A percentile compares a stretch with the other conserved stretches of the same genome.
Evolutionary conservation across 106 monocot genomes (phyloP).

Genomic region (Dioscorea dumetorum): DNA sequence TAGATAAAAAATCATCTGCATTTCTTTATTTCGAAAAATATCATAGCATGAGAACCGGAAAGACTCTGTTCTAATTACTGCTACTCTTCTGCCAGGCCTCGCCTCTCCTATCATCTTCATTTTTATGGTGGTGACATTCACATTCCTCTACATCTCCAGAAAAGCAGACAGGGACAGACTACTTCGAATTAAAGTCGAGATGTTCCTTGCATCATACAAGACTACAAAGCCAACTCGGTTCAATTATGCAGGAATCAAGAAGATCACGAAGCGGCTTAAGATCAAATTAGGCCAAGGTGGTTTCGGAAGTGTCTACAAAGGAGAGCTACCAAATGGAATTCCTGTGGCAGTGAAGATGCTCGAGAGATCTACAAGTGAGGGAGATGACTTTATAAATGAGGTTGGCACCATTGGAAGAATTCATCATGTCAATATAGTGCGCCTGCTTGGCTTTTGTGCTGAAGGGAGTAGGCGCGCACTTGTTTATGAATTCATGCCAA

Average conservation of each 20-base stretch:
- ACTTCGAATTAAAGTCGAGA: not conserved
- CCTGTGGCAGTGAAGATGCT: conserved; percentile 18
- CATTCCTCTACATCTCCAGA: not conserved
- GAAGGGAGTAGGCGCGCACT: conserved; percentile 9
- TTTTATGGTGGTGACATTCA: not conserved
- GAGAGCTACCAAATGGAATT: conserved; percentile 6
- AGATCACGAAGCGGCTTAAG: conserved; percentile 6
- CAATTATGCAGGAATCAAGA: conserved; percentile 3
- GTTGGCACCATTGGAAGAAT: conserved; percentile 14
- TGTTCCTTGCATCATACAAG: conserved; percentile 2
- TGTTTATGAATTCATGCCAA: conserved; percentile 17
- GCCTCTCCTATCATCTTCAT: not conserved
- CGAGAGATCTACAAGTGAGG: not conserved
- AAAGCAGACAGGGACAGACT: not conserved
- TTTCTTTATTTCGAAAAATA: no score
- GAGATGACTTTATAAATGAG: conserved; percentile 22
- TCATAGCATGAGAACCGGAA: no score
- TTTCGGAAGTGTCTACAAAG: conserved; percentile 18
- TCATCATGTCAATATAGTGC: conserved; percentile 12
- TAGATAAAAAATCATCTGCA: no score
- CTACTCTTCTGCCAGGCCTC: not conserved
- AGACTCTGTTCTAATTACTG: no score
- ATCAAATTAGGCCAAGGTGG: conserved; percentile 9
- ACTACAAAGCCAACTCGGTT: conserved; percentile 2
- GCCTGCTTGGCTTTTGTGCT: conserved; percentile 9